A percentile compares a stretch with the other conserved stretches of the same genome.
These are phyloP conservation scores for Solanum piurae DNA, from an alignment of 257 asterid species.

Conservation along the genomic window DNA sequence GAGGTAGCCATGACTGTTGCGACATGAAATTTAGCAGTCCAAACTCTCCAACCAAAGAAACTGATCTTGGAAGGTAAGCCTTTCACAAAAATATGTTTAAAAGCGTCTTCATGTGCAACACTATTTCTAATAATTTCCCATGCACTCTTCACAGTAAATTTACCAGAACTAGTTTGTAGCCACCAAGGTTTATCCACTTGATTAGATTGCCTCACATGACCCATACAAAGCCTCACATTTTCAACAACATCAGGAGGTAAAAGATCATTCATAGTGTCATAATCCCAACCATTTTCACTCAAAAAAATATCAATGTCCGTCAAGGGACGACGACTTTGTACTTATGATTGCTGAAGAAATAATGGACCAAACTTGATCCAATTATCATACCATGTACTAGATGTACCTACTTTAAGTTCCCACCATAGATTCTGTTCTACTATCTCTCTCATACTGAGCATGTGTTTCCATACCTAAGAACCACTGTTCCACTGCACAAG, in stretches of 20 bases:
- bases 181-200: too few relatives aligned
- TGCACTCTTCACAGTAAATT: too few relatives aligned
- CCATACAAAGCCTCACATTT: too few relatives aligned
- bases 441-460: not conserved
- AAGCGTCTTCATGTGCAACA: not conserved
- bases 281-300: not conserved
- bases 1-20: not conserved
- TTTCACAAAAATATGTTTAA: not conserved
- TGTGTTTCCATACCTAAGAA: not conserved
- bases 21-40: not conserved
- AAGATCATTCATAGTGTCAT: not conserved
- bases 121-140: not conserved
- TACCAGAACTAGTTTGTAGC: too few relatives aligned
- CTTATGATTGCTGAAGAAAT: not conserved
- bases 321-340: not conserved
- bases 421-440: not conserved
- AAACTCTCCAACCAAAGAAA: not conserved
- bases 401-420: not conserved
- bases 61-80: not conserved
- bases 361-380: not conserved
- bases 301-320: too few relatives aligned
- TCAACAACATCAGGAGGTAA: too few relatives aligned
- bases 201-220: too few relatives aligned
- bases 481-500: not conserved
- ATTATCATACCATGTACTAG: not conserved